These are phyloP conservation scores for Noccaea bulbosa DNA, from an alignment of 345 rosid genomes.

Conservation along the genomic window DNA sequence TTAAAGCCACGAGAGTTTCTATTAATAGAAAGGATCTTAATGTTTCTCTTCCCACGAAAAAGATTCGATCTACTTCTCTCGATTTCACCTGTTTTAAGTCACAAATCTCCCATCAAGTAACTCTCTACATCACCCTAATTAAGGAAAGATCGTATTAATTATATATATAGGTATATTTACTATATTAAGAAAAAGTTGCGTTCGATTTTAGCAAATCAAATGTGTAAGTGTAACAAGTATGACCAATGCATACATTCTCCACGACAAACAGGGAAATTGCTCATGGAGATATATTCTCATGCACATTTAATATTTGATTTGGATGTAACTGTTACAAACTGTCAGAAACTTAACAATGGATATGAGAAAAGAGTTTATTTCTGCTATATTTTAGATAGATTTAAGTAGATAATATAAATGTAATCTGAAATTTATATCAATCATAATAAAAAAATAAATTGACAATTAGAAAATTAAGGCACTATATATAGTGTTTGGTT, in stretches of 20 bases:
- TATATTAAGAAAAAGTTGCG: neutral
- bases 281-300: constrained; percentile 1
- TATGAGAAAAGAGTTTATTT: neutral
- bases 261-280: neutral
- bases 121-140: constrained; percentile 23
- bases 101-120: constrained; percentile 20
- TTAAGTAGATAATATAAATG: neutral
- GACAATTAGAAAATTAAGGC: neutral
- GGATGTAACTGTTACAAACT: neutral
- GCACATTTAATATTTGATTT: constrained; percentile 14
- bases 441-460: neutral
- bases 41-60: constrained; percentile 67
- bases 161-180: too few relatives aligned
- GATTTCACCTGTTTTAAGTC: constrained; percentile 15
- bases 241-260: neutral
- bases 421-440: neutral
- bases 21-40: constrained; percentile 44
- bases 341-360: neutral
- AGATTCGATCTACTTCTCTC: constrained; percentile 47
- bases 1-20: constrained; percentile 33
- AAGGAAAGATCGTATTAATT: constrained; percentile 17
- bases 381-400: neutral
- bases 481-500: neutral
- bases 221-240: neutral
- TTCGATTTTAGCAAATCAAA: neutral